Percentiles rank a stretch among this genome's conserved stretches.
phyloP scores from a whole-genome alignment of 129 eudicot species.

The Ambrosia artemisiifolia region DNA sequence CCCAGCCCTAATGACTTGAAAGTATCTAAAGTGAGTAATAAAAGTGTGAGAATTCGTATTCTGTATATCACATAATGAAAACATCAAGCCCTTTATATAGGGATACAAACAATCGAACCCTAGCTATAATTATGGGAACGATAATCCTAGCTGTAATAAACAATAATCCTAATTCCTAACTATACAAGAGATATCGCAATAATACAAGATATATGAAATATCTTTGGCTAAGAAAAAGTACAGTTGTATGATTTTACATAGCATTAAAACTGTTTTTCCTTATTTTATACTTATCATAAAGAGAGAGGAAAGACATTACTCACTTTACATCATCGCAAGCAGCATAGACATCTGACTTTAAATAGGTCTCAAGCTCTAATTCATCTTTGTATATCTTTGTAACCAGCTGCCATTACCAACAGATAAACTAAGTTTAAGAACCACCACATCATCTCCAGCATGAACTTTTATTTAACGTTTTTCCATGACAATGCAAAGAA shows the following conservation, averaged over 20 bases:
- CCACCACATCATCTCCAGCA: conserved; percentile 16
- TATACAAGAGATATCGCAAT: too few relatives aligned
- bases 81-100: too few relatives aligned
- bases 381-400: conserved; percentile 80
- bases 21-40: neutral
- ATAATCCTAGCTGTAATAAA: too few relatives aligned
- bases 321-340: conserved; percentile 64
- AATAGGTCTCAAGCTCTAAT: conserved; percentile 80
- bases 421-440: conserved; percentile 13
- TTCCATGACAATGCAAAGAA: conserved; percentile 9
- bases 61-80: too few relatives aligned
- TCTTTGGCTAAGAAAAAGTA: too few relatives aligned
- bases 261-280: neutral
- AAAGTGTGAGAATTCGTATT: too few relatives aligned
- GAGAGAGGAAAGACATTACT: conserved; percentile 38
- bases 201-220: too few relatives aligned
- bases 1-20: neutral
- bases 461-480: neutral
- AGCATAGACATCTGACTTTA: conserved; percentile 77
- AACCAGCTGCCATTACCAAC: conserved; percentile 49
- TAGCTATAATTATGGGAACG: too few relatives aligned
- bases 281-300: neutral
- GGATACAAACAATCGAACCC: too few relatives aligned
- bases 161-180: too few relatives aligned
- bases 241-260: neutral